phyloP scores from a whole-genome alignment of 2,329 filamentous ascomycete genomes.

The Pseudocercospora eumusae region DNA sequence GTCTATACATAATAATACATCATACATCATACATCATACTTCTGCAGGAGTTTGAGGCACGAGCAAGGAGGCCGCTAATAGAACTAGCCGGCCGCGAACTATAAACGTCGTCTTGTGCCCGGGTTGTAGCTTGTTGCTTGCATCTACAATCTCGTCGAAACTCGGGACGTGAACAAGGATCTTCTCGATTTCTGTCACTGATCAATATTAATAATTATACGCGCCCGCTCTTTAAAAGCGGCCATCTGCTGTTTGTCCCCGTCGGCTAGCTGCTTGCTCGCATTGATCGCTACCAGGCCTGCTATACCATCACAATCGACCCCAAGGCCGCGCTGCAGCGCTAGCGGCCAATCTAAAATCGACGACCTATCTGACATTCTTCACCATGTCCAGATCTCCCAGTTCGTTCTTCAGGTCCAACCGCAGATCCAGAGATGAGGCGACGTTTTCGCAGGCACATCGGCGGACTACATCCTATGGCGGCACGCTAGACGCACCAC shows the following conservation, averaged over 20 bases:
- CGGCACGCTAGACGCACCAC: conserved; percentile 10
- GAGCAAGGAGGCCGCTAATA: background rate
- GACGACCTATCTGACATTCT: background rate
- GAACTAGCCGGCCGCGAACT: background rate
- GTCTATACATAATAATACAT: too few species aligned
- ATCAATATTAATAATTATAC: too few species aligned
- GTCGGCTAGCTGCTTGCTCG: conserved; percentile 3
- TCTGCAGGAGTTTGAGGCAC: background rate
- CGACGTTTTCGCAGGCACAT: conserved; percentile 17
- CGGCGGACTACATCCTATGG: conserved; percentile 19
- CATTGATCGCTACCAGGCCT: background rate
- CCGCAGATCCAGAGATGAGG: conserved; percentile 18
- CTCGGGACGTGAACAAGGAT: background rate
- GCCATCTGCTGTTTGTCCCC: background rate
- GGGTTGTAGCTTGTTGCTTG: conserved; percentile 1
- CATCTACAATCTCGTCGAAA: background rate
- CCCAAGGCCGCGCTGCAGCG: background rate
- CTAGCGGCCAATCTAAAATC: background rate
- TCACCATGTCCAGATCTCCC: conserved; percentile 25
- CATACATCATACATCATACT: too few species aligned
- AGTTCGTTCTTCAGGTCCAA: conserved; percentile 26
- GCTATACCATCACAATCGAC: background rate
- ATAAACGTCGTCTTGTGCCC: conserved; percentile 4
- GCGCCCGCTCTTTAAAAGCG: conserved; percentile 3
- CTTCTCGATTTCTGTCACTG: background rate